Evolutionary conservation across 176 grass and related monocot species (phyloP), one percentile per base, ranked within the genome.

Genomic region (Ampelocalamus luodianensis): DNA sequence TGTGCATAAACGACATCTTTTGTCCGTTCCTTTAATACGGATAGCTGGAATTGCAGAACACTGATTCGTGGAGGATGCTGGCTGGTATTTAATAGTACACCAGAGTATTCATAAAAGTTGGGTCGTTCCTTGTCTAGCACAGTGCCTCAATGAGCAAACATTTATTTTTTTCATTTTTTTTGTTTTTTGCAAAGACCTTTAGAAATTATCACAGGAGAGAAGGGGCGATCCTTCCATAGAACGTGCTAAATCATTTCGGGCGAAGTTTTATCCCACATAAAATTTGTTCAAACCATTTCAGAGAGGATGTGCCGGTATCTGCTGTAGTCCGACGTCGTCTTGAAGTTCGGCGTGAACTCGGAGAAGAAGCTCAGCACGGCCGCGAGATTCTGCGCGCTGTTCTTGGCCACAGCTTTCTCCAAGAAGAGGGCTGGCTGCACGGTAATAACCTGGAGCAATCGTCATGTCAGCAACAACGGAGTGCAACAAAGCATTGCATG

Each of bases 351-450:
- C 65, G 75, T 88, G 69, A 94, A 92, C 62, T 98, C 96, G 13
- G 85, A 81, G 78, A 98, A 98, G 86, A 94, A 95, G 48, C 91
- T 92, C 56, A 98, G 86, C 75, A 95, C 78, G 0, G 96, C 87
- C 18, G 96, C 93, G 43, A 98, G 72, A 76, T 92, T 90, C 51
- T 61, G 85, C 15, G 83, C 49, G 17, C 89, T 92, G 82, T 92
- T 92, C 12, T 39, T 91, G 1, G 68, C 88, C 71, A 95, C 79
- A 66, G 96, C 93, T 77, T 92, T 89, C 80, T 98, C 96, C 24
- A 98, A 85, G 74, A 98, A 98, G 65, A 98, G 75, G 42, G 75
- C 68, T 69, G 96, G 96, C 45, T 85, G 93, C 82, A 98, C 91
- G 16, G 93, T 95, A 29, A 98, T 90, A 42, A 98, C 96, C 96